phyloP scores from a whole-genome alignment of 164 flowering plant genomes.

The Annona squamosa region DNA sequence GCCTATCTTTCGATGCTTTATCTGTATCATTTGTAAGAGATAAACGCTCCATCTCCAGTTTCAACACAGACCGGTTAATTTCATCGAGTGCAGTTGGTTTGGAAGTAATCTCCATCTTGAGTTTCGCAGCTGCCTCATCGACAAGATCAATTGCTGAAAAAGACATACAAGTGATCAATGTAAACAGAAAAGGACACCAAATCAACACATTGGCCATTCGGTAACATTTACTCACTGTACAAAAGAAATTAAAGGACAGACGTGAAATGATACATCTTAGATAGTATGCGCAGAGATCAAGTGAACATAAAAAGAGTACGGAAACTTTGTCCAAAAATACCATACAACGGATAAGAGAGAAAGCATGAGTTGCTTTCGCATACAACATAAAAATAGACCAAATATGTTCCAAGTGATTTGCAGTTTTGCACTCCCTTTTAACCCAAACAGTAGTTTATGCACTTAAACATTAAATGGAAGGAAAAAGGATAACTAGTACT shows the following conservation, averaged over 20 bases:
- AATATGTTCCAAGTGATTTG: no score
- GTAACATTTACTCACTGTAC: background rate
- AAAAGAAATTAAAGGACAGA: background rate
- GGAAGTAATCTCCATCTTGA: constrained; percentile 95
- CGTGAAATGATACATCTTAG: no score
- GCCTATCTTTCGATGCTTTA: constrained; percentile 79
- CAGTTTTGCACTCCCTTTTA: no score
- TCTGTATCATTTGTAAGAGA: constrained; percentile 86
- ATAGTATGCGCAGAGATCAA: no score
- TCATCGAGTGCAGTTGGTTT: constrained; percentile 92
- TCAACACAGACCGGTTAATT: constrained; percentile 72
- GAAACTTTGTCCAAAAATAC: no score
- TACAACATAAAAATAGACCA: no score
- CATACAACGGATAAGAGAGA: no score
- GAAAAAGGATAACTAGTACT: no score
- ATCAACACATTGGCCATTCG: background rate
- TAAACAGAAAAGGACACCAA: background rate
- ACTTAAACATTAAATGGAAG: no score
- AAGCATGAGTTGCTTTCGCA: no score
- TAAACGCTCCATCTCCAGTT: constrained; percentile 88
- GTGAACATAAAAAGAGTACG: no score
- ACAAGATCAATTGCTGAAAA: constrained; percentile 89
- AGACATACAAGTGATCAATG: background rate
- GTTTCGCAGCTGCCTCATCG: constrained; percentile 95
- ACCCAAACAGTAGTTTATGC: no score